A percentile compares a stretch with the other conserved stretches of the same genome.
These are phyloP conservation scores for Cryptococcus sp. DNA, from an alignment of 1,284 basidiomycete species.

Conservation along the genomic window DNA sequence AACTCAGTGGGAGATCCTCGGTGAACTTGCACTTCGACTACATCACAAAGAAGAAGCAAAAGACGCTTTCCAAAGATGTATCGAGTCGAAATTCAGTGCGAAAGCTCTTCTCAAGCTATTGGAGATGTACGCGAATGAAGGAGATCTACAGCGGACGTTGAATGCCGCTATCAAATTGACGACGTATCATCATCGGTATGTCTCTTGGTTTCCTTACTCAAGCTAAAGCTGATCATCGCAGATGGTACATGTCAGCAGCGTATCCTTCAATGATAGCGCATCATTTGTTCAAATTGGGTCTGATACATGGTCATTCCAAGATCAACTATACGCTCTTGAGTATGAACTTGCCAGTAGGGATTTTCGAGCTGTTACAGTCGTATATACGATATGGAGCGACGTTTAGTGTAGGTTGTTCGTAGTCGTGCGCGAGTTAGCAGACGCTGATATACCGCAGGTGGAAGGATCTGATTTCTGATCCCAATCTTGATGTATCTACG, in stretches of 20 bases:
- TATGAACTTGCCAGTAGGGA: constrained; percentile 78
- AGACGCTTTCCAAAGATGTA: constrained; percentile 91
- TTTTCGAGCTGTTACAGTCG: constrained; percentile 82
- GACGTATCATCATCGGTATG: constrained; percentile 71
- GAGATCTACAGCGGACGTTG: constrained; percentile 82
- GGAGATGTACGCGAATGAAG: constrained; percentile 91
- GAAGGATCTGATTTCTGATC: constrained; percentile 35
- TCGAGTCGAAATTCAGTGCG: constrained; percentile 80
- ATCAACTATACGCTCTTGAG: constrained; percentile 89
- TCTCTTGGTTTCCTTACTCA: neutral
- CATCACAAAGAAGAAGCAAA: constrained; percentile 98
- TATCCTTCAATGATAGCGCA: constrained; percentile 88
- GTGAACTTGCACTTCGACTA: constrained; percentile 83
- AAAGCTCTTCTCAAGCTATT: constrained; percentile 90
- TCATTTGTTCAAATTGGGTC: constrained; percentile 85
- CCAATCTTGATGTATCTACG: neutral
- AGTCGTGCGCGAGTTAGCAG: neutral
- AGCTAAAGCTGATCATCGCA: constrained; percentile 3
- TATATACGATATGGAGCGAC: constrained; percentile 40
- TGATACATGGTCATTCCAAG: constrained; percentile 90
- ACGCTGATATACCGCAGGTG: constrained; percentile 12
- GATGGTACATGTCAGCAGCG: constrained; percentile 65
- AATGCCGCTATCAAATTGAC: constrained; percentile 89
- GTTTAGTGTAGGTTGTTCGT: constrained; percentile 14
- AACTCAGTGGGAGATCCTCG: constrained; percentile 84